Conservation (phyloP, 495 filamentous ascomycete species). For the Amorphotheca resinae region DNA sequence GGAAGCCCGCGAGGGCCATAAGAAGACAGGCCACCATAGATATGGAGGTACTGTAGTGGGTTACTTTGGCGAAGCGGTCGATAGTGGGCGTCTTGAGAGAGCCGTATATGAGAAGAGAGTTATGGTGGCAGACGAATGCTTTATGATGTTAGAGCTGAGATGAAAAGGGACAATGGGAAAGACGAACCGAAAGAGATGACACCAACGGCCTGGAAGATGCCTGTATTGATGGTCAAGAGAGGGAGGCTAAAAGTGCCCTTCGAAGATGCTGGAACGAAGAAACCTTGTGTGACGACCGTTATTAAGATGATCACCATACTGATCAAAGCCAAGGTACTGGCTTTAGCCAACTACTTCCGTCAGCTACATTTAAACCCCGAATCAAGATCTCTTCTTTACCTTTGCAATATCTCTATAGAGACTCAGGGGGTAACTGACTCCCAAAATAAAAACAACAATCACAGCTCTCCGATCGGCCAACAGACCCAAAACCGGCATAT, state of each 20-base stretch:
- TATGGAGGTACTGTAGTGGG: constrained; percentile 79
- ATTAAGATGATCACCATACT: constrained; percentile 85
- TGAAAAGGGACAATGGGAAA: background rate
- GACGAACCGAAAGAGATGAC: constrained; percentile 88
- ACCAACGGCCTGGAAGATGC: constrained; percentile 89
- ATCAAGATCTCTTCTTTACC: constrained; percentile 37
- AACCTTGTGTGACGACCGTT: constrained; percentile 79
- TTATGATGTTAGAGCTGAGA: constrained; percentile 1
- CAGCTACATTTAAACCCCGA: constrained; percentile 16
- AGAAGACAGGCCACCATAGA: constrained; percentile 80
- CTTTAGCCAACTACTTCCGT: constrained; percentile 70
- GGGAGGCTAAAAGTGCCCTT: constrained; percentile 54
- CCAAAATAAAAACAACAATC: constrained; percentile 73
- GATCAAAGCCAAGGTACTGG: constrained; percentile 77
- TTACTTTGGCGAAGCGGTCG: constrained; percentile 83
- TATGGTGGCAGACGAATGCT: constrained; percentile 93
- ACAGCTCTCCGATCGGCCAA: constrained; percentile 68
- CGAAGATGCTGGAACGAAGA: constrained; percentile 52
- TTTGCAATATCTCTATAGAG: constrained; percentile 96
- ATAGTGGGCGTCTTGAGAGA: constrained; percentile 88
- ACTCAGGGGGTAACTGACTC: constrained; percentile 83
- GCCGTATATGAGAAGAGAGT: constrained; percentile 92
- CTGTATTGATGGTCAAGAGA: constrained; percentile 61
- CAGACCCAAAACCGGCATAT: constrained; percentile 67
- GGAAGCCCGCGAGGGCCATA: constrained; percentile 81